Evolutionary conservation across 257 asterid species (phyloP).

Genomic region (Fraxinus quadrangulata): DNA sequence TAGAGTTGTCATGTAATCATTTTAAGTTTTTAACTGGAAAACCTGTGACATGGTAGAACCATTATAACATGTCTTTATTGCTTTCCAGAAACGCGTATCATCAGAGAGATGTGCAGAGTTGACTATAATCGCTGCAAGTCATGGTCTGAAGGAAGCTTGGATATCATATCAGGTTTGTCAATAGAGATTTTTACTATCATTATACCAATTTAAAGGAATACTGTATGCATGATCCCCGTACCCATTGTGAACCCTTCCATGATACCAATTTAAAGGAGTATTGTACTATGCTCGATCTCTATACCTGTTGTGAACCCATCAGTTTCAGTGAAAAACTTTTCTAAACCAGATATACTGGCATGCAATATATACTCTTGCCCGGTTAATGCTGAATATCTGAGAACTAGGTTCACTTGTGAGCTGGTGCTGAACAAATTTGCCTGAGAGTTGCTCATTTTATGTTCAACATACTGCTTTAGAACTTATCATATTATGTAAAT

Average conservation of each 20-base stretch:
- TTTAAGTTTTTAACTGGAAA: conserved; percentile 9
- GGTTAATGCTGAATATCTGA: not conserved
- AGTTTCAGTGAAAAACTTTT: not conserved
- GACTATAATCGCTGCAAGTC: conserved; percentile 90
- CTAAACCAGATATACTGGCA: not conserved
- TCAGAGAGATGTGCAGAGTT: conserved; percentile 97
- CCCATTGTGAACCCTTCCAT: not conserved
- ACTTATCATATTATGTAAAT: not conserved
- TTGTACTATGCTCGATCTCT: not conserved
- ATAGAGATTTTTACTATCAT: conserved; percentile 14
- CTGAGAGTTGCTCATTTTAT: not conserved
- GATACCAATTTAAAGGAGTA: not conserved
- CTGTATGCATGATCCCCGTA: not conserved
- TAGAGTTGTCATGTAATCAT: not conserved
- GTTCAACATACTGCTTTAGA: not conserved
- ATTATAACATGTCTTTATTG: conserved; percentile 7
- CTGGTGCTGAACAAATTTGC: conserved; percentile 10
- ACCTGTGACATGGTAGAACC: conserved; percentile 17
- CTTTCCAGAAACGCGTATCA: conserved; percentile 74
- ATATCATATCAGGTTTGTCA: conserved; percentile 80
- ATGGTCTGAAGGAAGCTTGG: conserved; percentile 97
- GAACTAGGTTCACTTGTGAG: not conserved
- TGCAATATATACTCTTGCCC: not conserved
- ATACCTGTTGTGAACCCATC: not conserved
- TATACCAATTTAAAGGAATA: not conserved